Base-by-base conservation (phyloP, 2,329 filamentous ascomycete species). In the Alternaria sp. region DNA sequence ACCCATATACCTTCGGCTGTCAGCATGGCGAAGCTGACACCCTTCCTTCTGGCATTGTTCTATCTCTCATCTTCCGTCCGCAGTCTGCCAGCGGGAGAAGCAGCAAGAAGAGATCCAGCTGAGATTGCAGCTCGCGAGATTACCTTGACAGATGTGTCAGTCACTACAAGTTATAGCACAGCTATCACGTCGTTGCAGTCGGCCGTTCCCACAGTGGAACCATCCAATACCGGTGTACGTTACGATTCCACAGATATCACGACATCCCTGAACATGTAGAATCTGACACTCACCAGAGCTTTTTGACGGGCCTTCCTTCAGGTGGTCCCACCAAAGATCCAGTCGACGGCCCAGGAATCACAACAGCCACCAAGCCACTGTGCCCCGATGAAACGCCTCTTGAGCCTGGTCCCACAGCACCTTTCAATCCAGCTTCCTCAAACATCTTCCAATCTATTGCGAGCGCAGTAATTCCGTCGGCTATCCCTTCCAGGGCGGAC, bases 371-470 rank as follows among this genome's bases (percentile, higher is more conserved):
- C 15, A 68, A 63, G 26, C 69, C 72, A 40, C 65, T 80, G 13
- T 67, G 62, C 21, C 77, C 77, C 4, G 71, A 73, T 21, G 63
- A 73, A 36, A 73, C 73, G 13, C 72, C 75, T 12, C 71, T 80
- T 6, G 50, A 43, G 5, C 76, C 77, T n/a, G 75, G 73, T 10
- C 67, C 73, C 19, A 75, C 70, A 13, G 56, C 28, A 6, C 66
- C 69, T 17, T 47, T 66, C 6, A 62, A 47, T 5, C 57, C 60
- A 25, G 67, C 63, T 15, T 73, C 71, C 9, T 57, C 54, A 3
- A 74, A 80, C 32, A 71, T 85, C 10, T 85, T 84, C 59, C 73
- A 77, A 28, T 72, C 81, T 1, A 81, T 85, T 59, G 79, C 74
- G 1, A 80, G 75, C 5, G 79, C 76, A 59, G 73, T 74, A 0